Evolutionary conservation across 2,329 filamentous ascomycete species (phyloP), one percentile per base, ranked within the genome.

Genomic region (Fusarium torulosum): DNA sequence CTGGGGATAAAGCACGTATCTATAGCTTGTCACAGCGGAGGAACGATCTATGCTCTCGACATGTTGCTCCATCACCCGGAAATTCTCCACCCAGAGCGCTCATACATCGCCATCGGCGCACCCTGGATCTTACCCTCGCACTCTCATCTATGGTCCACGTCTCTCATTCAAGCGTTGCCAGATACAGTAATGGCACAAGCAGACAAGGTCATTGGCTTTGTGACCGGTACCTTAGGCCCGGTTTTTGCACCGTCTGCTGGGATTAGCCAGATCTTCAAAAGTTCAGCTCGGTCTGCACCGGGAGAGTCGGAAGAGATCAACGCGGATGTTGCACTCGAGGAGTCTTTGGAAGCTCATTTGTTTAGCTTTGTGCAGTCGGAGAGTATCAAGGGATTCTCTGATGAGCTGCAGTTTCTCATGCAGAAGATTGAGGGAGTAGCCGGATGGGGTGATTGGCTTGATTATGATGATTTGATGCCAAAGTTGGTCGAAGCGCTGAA

Each of bases 21-120:
- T 21, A 2, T 67, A 0, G 63, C 57, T 8, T 67, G 52, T 1
- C 63, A 67, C 13, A 67, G 63, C 1, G 63, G 63, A 38, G 63
- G 63, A 49, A 67, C 63, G 1, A 37, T 67, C 1, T 67, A 67
- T 35, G 63, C 63, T 2, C 17, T 67, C 4, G 58, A 67, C 10
- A 67, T 63, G 63, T 9, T 63, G 5, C 33, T 63, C 19, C 63
- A 67, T 13, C 57, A 67, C 2, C 63, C 63, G 1, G 63, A 67
- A 9, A 67, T 67, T 2, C 52, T 67, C 8, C 21, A 63, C 23
- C 57, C 63, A 4, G 57, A 63, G 2, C 21, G 52, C 1, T 40
- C 63, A 17, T 67, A 67, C 7, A 19, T 67, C 20, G 57, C 63
- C 14, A 37, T 67, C 0, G 63, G 51, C 1, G 57, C 47, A 3